Percentiles rank a stretch among this genome's conserved stretches.
These are phyloP conservation scores for Ceratocystis eucalypticola DNA, from an alignment of 2,329 filamentous ascomycete species.

Conservation along the genomic window DNA sequence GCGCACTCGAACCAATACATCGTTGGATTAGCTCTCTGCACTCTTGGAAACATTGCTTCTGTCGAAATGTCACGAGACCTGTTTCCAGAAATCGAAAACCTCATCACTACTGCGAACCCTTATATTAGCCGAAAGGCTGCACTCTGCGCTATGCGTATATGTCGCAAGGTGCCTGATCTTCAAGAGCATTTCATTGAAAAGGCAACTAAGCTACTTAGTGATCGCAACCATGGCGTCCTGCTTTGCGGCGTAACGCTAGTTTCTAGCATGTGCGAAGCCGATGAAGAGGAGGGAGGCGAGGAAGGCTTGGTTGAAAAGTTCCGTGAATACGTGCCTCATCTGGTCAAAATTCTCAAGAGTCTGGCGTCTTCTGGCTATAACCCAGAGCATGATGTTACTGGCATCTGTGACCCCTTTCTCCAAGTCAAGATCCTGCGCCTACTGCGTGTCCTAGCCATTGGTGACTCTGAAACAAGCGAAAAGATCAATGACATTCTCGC, in stretches of 20 bases:
- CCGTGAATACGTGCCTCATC: constrained; percentile 64
- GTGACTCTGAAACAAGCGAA: constrained; percentile 78
- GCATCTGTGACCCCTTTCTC: constrained; percentile 92
- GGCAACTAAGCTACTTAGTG: constrained; percentile 71
- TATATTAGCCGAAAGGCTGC: constrained; percentile 96
- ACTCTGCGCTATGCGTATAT: constrained; percentile 98
- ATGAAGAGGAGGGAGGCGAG: constrained; percentile 83
- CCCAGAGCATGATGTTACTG: constrained; percentile 94
- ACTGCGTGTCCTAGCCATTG: constrained; percentile 71
- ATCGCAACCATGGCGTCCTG: constrained; percentile 90
- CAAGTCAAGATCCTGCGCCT: constrained; percentile 91
- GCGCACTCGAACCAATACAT: constrained; percentile 98
- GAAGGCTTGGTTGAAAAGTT: constrained; percentile 85
- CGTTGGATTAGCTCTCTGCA: constrained; percentile 88
- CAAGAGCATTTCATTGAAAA: constrained; percentile 97
- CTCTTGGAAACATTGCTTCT: constrained; percentile 92
- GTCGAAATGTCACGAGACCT: constrained; percentile 97
- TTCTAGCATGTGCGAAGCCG: constrained; percentile 83
- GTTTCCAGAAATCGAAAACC: constrained; percentile 86
- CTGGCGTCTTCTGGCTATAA: constrained; percentile 92
- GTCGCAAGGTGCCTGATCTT: constrained; percentile 90
- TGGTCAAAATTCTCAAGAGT: constrained; percentile 84
- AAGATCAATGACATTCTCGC: constrained; percentile 97
- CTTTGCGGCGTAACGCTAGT: constrained; percentile 85
- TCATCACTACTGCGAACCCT: constrained; percentile 88